A percentile compares a stretch with the other conserved stretches of the same genome.
Conservation (phyloP, 495 filamentous ascomycete species). For the Neohortaea acidophila region DNA sequence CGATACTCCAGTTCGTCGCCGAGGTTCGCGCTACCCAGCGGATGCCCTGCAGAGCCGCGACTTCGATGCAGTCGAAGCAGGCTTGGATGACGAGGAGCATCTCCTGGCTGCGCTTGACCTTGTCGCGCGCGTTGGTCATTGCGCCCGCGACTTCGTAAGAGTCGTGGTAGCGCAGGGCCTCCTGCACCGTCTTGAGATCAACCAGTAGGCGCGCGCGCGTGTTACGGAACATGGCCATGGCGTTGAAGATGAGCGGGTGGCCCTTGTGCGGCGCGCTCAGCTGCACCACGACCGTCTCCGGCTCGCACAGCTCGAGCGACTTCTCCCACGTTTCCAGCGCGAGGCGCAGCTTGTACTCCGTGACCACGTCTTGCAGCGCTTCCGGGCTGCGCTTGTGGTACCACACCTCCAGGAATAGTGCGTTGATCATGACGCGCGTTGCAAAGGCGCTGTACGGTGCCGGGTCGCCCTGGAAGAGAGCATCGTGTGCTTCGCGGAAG, state of each 20-base stretch:
- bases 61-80: slow-evolving; percentile 96
- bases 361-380: slow-evolving; percentile 88
- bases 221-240: slow-evolving; percentile 93
- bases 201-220: slow-evolving; percentile 85
- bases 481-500: slow-evolving; percentile 86
- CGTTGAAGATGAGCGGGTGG: slow-evolving; percentile 97
- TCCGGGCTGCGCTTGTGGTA: slow-evolving; percentile 95
- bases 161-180: slow-evolving; percentile 91
- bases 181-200: slow-evolving; percentile 87
- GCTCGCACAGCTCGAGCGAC: slow-evolving; percentile 84
- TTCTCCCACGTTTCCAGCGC: slow-evolving; percentile 97
- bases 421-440: slow-evolving; percentile 97
- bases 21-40: slow-evolving; percentile 96
- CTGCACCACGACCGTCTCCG: slow-evolving; percentile 77
- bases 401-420: slow-evolving; percentile 96
- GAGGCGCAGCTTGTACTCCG: slow-evolving; percentile 92
- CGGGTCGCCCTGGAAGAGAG: slow-evolving; percentile 82
- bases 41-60: slow-evolving; percentile 83
- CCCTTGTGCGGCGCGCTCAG: slow-evolving; percentile 91
- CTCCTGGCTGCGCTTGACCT: slow-evolving; percentile 84
- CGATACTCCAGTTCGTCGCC: slow-evolving; percentile 97
- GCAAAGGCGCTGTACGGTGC: slow-evolving; percentile 94
- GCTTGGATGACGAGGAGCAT: slow-evolving; percentile 98
- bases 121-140: slow-evolving; percentile 85
- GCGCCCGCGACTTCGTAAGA: slow-evolving; percentile 91